Conservation (phyloP, 768 basidiomycete genomes). For the Wakefieldia striispora region DNA sequence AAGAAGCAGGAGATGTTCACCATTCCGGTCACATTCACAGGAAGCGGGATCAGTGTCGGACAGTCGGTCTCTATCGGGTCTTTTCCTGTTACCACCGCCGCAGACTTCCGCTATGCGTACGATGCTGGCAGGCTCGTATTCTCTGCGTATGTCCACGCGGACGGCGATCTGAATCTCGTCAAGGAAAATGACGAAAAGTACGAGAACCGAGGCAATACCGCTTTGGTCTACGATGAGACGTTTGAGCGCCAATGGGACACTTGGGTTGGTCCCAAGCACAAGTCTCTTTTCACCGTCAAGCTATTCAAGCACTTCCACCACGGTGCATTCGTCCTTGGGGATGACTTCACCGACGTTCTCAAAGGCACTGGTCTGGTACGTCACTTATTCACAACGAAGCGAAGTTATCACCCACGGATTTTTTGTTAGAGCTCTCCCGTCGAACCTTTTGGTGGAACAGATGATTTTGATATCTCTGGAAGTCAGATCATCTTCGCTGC, state of each 20-base stretch:
- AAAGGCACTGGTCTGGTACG: conserved; percentile 70
- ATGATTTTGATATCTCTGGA: conserved; percentile 74
- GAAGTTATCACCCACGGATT: background rate
- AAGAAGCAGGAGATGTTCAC: conserved; percentile 58
- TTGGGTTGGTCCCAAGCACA: conserved; percentile 71
- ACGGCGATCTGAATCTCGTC: conserved; percentile 69
- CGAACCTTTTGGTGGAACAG: conserved; percentile 82
- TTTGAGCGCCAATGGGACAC: conserved; percentile 80
- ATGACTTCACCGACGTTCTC: conserved; percentile 56
- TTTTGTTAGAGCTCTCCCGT: conserved; percentile 61
- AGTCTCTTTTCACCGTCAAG: conserved; percentile 69
- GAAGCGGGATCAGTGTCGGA: conserved; percentile 33
- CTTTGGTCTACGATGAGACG: conserved; percentile 64
- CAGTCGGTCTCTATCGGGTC: conserved; percentile 51
- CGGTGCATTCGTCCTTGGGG: conserved; percentile 50
- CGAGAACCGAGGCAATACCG: conserved; percentile 70
- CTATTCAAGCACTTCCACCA: conserved; percentile 42
- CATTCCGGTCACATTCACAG: conserved; percentile 49
- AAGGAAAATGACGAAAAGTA: conserved; percentile 68
- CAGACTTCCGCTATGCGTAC: conserved; percentile 68
- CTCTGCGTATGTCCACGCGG: conserved; percentile 77
- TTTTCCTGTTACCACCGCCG: conserved; percentile 63
- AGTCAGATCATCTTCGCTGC: conserved; percentile 78
- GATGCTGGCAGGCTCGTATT: conserved; percentile 71
- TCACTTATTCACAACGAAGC: background rate